These are phyloP conservation scores for Termitomyces sp. DNA, from an alignment of 768 basidiomycete genomes.

Conservation along the genomic window DNA sequence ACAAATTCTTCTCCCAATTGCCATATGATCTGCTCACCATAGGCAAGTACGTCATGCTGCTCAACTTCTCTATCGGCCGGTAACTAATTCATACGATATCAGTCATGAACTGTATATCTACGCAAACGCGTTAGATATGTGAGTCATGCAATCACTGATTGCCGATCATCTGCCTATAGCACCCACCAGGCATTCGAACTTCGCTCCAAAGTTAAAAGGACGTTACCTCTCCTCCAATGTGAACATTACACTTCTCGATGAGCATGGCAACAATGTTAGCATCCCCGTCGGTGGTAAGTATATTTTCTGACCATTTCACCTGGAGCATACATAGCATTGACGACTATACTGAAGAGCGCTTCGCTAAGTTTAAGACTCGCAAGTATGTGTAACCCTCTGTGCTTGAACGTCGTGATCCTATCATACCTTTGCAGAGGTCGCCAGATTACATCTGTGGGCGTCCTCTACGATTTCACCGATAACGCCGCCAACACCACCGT, in stretches of 20 bases:
- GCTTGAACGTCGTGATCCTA: background rate
- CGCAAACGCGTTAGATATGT: constrained; percentile 67
- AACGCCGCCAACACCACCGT: constrained; percentile 74
- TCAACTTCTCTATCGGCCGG: too few relatives aligned
- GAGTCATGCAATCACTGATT: constrained; percentile 7
- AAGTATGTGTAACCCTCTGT: constrained; percentile 41
- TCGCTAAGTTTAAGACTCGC: constrained; percentile 68
- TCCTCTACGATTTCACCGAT: constrained; percentile 73
- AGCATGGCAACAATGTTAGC: constrained; percentile 26
- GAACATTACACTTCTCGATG: constrained; percentile 69
- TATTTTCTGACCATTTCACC: background rate
- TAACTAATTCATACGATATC: constrained; percentile 50
- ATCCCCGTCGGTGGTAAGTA: constrained; percentile 36
- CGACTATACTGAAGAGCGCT: constrained; percentile 41
- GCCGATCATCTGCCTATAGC: too few relatives aligned
- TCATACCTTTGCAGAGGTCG: constrained; percentile 42
- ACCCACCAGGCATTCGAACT: constrained; percentile 54
- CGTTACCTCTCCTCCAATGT: constrained; percentile 81
- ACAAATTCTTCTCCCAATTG: constrained; percentile 67
- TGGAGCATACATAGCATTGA: background rate
- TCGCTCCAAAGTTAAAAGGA: constrained; percentile 60
- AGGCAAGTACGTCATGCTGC: constrained; percentile 59
- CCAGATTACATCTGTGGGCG: constrained; percentile 75
- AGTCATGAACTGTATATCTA: constrained; percentile 86
- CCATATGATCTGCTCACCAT: constrained; percentile 84